These are phyloP conservation scores for Rhynchospora tenuis DNA, from an alignment of 176 grass and related monocot species.

Conservation along the genomic window DNA sequence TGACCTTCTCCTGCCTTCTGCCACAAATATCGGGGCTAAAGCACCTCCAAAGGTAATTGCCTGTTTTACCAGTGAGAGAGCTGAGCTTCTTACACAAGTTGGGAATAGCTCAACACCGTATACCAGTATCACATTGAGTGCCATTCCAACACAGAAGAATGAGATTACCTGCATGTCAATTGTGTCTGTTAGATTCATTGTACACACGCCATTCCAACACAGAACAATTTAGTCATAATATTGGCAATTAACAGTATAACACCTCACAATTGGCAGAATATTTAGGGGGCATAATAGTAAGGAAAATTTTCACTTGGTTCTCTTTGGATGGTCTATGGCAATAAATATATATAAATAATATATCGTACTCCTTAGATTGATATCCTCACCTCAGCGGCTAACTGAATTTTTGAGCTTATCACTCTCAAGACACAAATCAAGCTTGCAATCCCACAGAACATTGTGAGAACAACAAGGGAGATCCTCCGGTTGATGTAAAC, in stretches of 20 bases:
- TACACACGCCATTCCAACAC: neutral
- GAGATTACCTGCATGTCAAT: slow-evolving; percentile 16
- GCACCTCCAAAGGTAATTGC: slow-evolving; percentile 52
- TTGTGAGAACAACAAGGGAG: slow-evolving; percentile 37
- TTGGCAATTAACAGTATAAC: no score
- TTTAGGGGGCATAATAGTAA: neutral
- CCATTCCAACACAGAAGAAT: slow-evolving; percentile 59
- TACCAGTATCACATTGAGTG: slow-evolving; percentile 44
- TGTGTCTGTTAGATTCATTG: neutral
- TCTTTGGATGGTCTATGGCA: no score
- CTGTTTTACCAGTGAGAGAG: slow-evolving; percentile 52
- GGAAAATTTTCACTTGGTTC: no score
- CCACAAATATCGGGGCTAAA: slow-evolving; percentile 52
- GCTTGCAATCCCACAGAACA: slow-evolving; percentile 29
- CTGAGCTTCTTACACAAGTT: slow-evolving; percentile 69
- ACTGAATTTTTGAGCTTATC: slow-evolving; percentile 14
- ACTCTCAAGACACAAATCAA: slow-evolving; percentile 40
- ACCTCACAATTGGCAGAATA: neutral
- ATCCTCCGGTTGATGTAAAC: slow-evolving; percentile 37
- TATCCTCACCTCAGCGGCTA: slow-evolving; percentile 34
- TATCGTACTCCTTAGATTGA: neutral
- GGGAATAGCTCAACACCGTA: slow-evolving; percentile 78
- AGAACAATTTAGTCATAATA: neutral
- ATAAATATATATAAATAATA: neutral
- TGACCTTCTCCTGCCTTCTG: slow-evolving; percentile 34